These are phyloP conservation scores for Paxillus involutus DNA, from an alignment of 768 basidiomycete species.

Conservation along the genomic window DNA sequence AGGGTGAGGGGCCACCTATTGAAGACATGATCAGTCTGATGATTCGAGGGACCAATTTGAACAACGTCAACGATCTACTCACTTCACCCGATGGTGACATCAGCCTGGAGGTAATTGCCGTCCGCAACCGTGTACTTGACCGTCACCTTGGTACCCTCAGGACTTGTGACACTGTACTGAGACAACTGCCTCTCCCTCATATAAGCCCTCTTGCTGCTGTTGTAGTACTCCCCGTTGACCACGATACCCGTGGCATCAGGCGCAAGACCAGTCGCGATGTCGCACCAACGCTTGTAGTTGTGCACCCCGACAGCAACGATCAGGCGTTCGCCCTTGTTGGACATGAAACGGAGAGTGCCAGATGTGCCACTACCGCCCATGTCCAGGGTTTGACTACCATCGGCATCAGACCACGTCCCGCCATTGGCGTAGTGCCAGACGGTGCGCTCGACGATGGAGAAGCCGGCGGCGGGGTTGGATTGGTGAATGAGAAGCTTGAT, in stretches of 20 bases:
- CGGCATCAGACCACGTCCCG: slow-evolving; percentile 26
- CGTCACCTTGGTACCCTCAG: too few relatives aligned
- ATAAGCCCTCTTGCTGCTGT: background rate
- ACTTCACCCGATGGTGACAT: too few relatives aligned
- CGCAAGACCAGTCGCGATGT: slow-evolving; percentile 33
- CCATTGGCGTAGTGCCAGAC: slow-evolving; percentile 34
- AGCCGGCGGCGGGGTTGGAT: slow-evolving; percentile 11
- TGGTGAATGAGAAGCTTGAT: slow-evolving; percentile 19
- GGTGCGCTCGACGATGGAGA: slow-evolving; percentile 34
- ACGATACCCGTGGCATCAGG: slow-evolving; percentile 20
- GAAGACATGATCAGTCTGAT: too few relatives aligned
- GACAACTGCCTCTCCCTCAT: too few relatives aligned
- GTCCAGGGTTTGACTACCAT: slow-evolving; percentile 27
- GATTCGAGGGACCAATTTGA: too few relatives aligned
- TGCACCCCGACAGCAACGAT: slow-evolving; percentile 36
- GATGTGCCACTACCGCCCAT: slow-evolving; percentile 39
- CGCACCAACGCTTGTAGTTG: slow-evolving; percentile 37
- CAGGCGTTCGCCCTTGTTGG: slow-evolving; percentile 29
- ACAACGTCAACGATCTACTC: too few relatives aligned
- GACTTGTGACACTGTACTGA: too few relatives aligned
- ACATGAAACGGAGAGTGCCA: slow-evolving; percentile 33
- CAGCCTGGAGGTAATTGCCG: too few relatives aligned
- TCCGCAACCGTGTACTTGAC: too few relatives aligned
- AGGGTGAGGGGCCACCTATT: too few relatives aligned
- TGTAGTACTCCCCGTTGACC: slow-evolving; percentile 28